Percentiles rank a stretch among this genome's conserved stretches.
These are phyloP conservation scores for Penicillium atrosanguineum DNA, from an alignment of 495 filamentous ascomycete species.

Conservation along the genomic window DNA sequence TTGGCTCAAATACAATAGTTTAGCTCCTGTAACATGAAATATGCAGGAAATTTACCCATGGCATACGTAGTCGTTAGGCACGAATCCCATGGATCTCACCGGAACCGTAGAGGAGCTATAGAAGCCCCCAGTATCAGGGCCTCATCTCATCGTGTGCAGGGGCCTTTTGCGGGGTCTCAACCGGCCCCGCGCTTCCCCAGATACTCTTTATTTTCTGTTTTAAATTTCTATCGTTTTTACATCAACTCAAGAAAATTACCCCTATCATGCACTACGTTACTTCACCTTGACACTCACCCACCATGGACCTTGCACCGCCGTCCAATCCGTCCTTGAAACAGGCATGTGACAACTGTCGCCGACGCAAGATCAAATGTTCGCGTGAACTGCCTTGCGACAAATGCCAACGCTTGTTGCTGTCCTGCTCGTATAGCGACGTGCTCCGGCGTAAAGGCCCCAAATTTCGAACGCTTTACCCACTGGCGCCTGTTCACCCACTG, in stretches of 20 bases:
- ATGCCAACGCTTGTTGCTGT: conserved; percentile 43
- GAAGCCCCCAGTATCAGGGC: conserved; percentile 1
- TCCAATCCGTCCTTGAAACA: conserved; percentile 33
- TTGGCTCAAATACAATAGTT: not conserved
- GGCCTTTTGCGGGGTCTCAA: conserved; percentile 20
- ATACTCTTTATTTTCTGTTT: conserved; percentile 8
- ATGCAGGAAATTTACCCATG: not conserved
- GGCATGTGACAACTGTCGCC: conserved; percentile 47
- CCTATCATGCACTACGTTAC: conserved; percentile 8
- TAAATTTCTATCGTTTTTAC: not conserved
- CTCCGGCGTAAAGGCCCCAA: conserved; percentile 46
- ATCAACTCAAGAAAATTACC: not conserved
- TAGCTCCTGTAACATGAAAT: not conserved
- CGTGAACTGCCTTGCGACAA: conserved; percentile 45
- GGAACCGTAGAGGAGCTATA: not conserved
- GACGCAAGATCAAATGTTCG: conserved; percentile 47
- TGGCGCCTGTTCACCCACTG: conserved; percentile 42
- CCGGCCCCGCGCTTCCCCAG: conserved; percentile 24
- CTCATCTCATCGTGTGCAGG: conserved; percentile 13
- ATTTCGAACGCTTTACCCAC: conserved; percentile 43
- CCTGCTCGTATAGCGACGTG: conserved; percentile 46
- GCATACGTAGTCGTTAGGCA: conserved; percentile 3
- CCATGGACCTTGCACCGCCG: conserved; percentile 25
- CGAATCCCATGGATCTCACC: conserved; percentile 3
- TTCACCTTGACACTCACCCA: not conserved